Evolutionary conservation across 1,284 basidiomycete genomes (phyloP).

Genomic region (Fomitopsis palustris): DNA sequence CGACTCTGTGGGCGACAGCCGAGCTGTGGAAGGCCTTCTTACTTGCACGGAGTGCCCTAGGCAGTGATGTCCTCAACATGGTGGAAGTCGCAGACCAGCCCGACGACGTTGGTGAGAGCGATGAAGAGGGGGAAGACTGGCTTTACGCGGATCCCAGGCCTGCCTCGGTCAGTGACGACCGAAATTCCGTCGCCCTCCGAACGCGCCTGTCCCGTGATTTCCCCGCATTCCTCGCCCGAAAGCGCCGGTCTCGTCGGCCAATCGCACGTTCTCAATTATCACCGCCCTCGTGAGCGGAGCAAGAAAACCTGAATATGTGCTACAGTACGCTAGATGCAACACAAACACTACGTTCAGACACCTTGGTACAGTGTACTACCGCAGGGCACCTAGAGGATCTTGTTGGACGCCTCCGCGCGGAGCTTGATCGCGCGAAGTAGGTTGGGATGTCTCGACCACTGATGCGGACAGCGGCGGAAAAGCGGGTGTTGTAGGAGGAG

Average conservation of each 20-base stretch:
- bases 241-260: not conserved
- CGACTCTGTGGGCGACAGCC: conserved; percentile 55
- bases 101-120: conserved; percentile 18
- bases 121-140: conserved; percentile 16
- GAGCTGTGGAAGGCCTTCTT: conserved; percentile 63
- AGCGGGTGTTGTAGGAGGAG: conserved; percentile 11
- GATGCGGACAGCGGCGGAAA: conserved; percentile 16
- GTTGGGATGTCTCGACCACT: conserved; percentile 17
- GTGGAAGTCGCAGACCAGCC: conserved; percentile 13
- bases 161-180: conserved; percentile 18
- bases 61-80: conserved; percentile 35
- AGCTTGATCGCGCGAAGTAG: conserved; percentile 32
- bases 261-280: conserved; percentile 1
- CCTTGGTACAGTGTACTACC: conserved; percentile 14
- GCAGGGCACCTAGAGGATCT: conserved; percentile 62
- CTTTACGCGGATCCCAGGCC: conserved; percentile 10
- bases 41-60: conserved; percentile 42
- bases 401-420: conserved; percentile 34
- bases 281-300: not conserved
- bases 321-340: not conserved
- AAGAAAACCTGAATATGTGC: not conserved
- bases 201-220: conserved; percentile 21
- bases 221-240: conserved; percentile 7
- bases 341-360: not conserved
- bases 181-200: conserved; percentile 24